Evolutionary conservation across 176 grass and related monocot genomes (phyloP), one percentile per base, ranked within the genome.

Genomic region (Carex kokanica): DNA sequence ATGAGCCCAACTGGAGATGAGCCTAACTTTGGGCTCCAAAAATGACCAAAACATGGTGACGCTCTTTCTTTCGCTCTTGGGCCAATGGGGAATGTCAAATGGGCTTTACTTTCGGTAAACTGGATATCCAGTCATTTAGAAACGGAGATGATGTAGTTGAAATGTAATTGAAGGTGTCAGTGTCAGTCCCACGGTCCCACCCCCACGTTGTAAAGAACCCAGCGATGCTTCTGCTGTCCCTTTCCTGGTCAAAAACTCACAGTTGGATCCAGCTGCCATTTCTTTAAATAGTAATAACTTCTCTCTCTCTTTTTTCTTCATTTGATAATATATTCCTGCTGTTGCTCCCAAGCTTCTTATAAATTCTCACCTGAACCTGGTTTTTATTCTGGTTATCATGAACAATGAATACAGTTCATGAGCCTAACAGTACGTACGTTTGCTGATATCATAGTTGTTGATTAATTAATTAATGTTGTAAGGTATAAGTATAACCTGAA

Each of bases 191-290:
- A n/a, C n/a, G n/a, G n/a, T n/a, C 55, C 24, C 70, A 74, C 43
- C 70, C 70, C 21, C 41, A 74, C 45, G 70, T 74, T 74, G 70
- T 74, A 74, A 74, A 74, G 69, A 55, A 5, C 49, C 49, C 73
- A 77, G 49, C 11, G 73, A 77, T 77, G 73, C 71, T 77, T 77
- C 73, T 55, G 49, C 73, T 77, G 73, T 77, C 73, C 0, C 73
- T 77, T 77, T 77, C 73, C 49, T 15, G 5, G 73, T 77, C 73
- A 77, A 77, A 77, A 55, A 17, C 14, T 77, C 49, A 38, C 73
- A 77, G 73, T 77, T 77, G 73, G 73, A 54, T 77, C 21, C 73
- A 77, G 73, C 73, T 77, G 73, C 6, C 73, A 55, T 54, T 14
- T 77, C 73, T 54, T 74, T 74, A 49, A 74, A 24, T 74, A 73